Evolutionary conservation across 129 eudicot species (phyloP).

Genomic region (Oenanthe sinensis): DNA sequence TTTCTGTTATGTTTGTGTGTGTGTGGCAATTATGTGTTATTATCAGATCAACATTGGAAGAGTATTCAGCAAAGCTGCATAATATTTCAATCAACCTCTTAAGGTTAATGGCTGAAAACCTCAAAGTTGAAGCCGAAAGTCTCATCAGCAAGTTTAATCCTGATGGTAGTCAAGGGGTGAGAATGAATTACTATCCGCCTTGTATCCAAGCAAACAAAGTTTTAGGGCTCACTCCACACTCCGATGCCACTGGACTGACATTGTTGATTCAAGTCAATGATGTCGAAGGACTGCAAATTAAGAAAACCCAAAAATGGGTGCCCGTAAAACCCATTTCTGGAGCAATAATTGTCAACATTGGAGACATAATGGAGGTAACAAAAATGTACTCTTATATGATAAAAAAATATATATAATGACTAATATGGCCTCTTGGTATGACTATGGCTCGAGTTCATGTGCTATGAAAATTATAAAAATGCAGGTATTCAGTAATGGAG

Average conservation of each 20-base stretch:
- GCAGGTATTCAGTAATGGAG: neutral
- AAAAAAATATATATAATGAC: neutral
- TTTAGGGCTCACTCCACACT: conserved; percentile 12
- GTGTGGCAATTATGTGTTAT: neutral
- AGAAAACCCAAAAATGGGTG: conserved; percentile 5
- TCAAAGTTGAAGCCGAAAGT: neutral
- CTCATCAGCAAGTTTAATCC: neutral
- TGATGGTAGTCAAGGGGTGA: conserved; percentile 1
- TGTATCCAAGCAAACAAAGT: conserved; percentile 7
- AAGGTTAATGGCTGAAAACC: conserved; percentile 2
- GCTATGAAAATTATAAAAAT: neutral
- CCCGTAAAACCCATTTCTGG: conserved; percentile 7
- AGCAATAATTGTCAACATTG: conserved; percentile 9
- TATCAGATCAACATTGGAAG: conserved; percentile 6
- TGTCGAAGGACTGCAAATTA: conserved; percentile 10
- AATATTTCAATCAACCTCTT: neutral
- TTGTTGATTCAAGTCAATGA: conserved; percentile 9
- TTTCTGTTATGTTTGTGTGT: neutral
- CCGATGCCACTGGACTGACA: neutral
- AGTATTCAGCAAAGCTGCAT: conserved; percentile 1
- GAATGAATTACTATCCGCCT: conserved; percentile 12
- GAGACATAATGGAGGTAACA: conserved; percentile 10
- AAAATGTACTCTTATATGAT: neutral
- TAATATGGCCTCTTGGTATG: neutral
- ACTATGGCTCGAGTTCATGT: neutral